Percentiles rank a stretch among this genome's conserved stretches.
Evolutionary conservation across 768 basidiomycete species (phyloP).

Genomic region (Coprinopsis strossmayeri): DNA sequence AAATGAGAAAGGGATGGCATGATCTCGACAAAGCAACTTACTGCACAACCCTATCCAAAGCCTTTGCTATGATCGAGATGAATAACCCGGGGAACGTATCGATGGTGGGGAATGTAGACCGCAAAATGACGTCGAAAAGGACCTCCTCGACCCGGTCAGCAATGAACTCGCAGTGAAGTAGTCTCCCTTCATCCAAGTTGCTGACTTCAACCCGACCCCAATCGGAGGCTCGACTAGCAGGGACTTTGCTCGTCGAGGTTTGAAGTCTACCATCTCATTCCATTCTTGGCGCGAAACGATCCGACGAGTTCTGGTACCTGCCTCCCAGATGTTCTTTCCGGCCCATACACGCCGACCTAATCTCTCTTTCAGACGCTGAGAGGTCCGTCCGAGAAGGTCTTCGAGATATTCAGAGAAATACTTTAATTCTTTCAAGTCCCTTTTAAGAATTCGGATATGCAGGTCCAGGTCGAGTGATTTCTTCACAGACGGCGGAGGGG

Average conservation of each 20-base stretch:
- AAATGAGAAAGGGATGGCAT: neutral
- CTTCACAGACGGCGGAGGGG: conserved; percentile 13
- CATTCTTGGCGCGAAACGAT: conserved; percentile 39
- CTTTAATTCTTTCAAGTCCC: conserved; percentile 35
- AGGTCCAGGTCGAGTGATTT: conserved; percentile 45
- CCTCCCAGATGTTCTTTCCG: conserved; percentile 49
- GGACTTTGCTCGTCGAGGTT: conserved; percentile 14
- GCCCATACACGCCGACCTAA: conserved; percentile 75
- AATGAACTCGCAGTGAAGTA: neutral
- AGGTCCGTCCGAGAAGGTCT: conserved; percentile 41
- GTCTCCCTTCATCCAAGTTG: neutral
- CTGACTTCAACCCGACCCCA: neutral
- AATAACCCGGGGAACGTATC: neutral
- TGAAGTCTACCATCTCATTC: conserved; percentile 45
- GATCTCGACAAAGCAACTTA: too few relatives aligned
- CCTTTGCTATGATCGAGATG: too few relatives aligned
- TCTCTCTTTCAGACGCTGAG: conserved; percentile 64
- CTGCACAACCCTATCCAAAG: too few relatives aligned
- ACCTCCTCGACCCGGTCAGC: neutral
- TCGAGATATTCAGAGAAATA: conserved; percentile 34
- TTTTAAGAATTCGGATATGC: conserved; percentile 48
- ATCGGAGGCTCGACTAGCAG: neutral
- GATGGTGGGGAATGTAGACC: neutral
- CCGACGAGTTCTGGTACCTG: conserved; percentile 20
- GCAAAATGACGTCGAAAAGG: conserved; percentile 2